Base-by-base conservation (phyloP, 2,329 filamentous ascomycete genomes). In the Calonectria hongkongensis region DNA sequence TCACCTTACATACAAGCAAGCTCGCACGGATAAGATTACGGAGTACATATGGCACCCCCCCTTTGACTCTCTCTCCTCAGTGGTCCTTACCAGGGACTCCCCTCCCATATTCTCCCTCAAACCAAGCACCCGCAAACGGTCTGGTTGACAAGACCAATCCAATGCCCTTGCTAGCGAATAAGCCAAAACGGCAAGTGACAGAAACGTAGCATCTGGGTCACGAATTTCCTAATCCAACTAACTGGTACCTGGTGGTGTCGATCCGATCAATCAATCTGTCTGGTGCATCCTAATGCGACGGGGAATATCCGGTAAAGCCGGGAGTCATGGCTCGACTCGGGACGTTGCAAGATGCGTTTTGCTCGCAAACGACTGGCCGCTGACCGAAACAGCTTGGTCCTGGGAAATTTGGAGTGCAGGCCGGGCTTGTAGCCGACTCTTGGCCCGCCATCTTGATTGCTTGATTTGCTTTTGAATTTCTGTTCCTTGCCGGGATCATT, bases 181-280 rank as follows among this genome's bases (percentile, higher is more conserved):
- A 70, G 68, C 63, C 63, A 58, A 58, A 43, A 66, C 33, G 41
- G 54, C 30, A 71, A 64, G 43, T 67, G 66, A 66, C 66, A 56
- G 41, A 65, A 66, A 56, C 43, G 51, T 56, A 68, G 66, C 66
- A 71, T 67, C 39, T 56, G 67, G 45, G 54, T 68, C 54, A 71
- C 71, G 71, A 73, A 71, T 73, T 73, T 60, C 68, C 71, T 36
- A 66, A 73, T 63, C 48, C 45, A 56, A 54, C 63, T 47, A 45
- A 41, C 68, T 65, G 63, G 71, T 73, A 65, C 68, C 68, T 71
- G 71, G 54, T 47, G 27, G 50, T 65, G 68, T 68, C 71, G 71
- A 73, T 73, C 71, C 50, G 71, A 73, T 71, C 70, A 73, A 73
- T 71, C 71, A 73, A 73, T 73, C 71, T 73, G 68, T 70, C 68